A percentile compares a stretch with the other conserved stretches of the same genome.
phyloP scores from a whole-genome alignment of 768 basidiomycete genomes.

The Panellus pusillus region DNA sequence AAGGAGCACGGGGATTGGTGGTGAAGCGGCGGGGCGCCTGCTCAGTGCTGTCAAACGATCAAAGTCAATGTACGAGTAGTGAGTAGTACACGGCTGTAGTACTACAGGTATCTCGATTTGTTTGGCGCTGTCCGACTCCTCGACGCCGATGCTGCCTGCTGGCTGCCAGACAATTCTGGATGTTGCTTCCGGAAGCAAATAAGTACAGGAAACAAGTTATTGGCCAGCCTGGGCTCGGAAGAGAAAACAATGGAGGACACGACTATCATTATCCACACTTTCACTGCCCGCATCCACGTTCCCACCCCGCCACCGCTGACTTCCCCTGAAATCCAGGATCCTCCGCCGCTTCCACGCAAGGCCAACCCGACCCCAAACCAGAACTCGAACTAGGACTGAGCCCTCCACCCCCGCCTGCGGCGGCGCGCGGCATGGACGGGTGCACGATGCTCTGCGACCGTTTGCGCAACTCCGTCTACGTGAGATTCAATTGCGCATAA shows the following conservation, averaged over 20 bases:
- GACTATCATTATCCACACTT: constrained; percentile 12
- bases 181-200: constrained; percentile 82
- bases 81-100: too few species aligned
- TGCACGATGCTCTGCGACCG: constrained; percentile 35
- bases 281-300: constrained; percentile 12
- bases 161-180: constrained; percentile 83
- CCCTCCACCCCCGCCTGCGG: constrained; percentile 12
- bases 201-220: too few species aligned
- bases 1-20: constrained; percentile 76
- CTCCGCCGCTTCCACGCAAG: constrained; percentile 23
- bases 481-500: constrained; percentile 28
- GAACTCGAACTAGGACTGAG: too few species aligned
- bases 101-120: constrained; percentile 30
- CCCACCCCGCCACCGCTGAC: constrained; percentile 4
- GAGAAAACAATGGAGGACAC: too few species aligned
- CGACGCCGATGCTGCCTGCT: constrained; percentile 80
- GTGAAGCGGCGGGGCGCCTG: constrained; percentile 41
- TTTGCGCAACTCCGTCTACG: constrained; percentile 28
- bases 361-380: constrained; percentile 15
- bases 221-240: too few species aligned
- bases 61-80: too few species aligned
- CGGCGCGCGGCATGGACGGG: constrained; percentile 18
- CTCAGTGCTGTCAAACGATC: background rate
- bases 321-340: constrained; percentile 23
- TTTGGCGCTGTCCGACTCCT: constrained; percentile 52